These are phyloP conservation scores for Saccharomycopsis capsularis DNA, from an alignment of 805 yeast genomes.

Conservation along the genomic window DNA sequence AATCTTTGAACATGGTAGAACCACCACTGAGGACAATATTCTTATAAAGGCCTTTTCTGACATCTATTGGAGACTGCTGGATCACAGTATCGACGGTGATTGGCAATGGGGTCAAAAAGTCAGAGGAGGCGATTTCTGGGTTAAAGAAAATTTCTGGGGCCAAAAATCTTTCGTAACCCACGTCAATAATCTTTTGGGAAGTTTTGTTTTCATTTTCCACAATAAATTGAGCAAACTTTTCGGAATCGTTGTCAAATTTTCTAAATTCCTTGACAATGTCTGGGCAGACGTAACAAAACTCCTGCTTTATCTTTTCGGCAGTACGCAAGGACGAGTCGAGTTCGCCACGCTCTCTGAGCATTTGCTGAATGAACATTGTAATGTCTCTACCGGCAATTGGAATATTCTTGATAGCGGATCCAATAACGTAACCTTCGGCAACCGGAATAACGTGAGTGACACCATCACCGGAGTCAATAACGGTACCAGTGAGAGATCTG, in stretches of 20 bases:
- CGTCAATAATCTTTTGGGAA: constrained; percentile 66
- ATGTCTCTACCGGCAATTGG: constrained; percentile 99
- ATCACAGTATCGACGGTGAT: constrained; percentile 93
- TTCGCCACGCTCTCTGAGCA: constrained; percentile 96
- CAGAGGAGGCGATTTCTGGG: constrained; percentile 94
- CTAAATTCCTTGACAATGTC: constrained; percentile 95
- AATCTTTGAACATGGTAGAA: constrained; percentile 97
- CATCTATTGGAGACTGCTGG: constrained; percentile 95
- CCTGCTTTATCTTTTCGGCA: constrained; percentile 94
- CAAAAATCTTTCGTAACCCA: constrained; percentile 94
- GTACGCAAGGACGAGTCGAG: constrained; percentile 87
- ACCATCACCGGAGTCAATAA: constrained; percentile 97
- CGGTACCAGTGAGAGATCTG: constrained; percentile 95
- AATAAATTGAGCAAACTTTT: constrained; percentile 85
- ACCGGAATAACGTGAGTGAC: constrained; percentile 99
- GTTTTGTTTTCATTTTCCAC: constrained; percentile 73
- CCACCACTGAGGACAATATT: constrained; percentile 97
- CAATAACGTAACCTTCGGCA: constrained; percentile 98
- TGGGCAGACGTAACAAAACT: constrained; percentile 95
- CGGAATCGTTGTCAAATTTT: constrained; percentile 90
- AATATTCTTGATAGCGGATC: constrained; percentile 92
- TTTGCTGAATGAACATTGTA: constrained; percentile 84
- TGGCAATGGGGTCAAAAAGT: constrained; percentile 92
- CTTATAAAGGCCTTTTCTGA: constrained; percentile 90
- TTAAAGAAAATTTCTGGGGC: constrained; percentile 99